phyloP scores from a whole-genome alignment of 371 early-diverging fungal species.

The Mucor lusitanicus region DNA sequence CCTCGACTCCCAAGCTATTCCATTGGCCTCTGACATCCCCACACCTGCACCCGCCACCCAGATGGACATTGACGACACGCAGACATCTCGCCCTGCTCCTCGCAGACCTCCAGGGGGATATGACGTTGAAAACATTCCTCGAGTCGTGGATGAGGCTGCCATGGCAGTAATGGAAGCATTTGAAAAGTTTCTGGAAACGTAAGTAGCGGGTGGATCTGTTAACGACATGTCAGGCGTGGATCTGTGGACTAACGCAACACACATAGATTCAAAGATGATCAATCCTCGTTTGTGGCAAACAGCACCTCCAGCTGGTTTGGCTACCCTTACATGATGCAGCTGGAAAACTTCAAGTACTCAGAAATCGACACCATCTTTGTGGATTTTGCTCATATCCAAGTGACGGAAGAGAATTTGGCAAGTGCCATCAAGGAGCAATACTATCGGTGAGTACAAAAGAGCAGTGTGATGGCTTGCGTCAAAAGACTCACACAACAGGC shows the following conservation, averaged over 20 bases:
- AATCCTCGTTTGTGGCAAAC: constrained; percentile 26
- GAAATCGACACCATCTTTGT: constrained; percentile 75
- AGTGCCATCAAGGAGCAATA: constrained; percentile 73
- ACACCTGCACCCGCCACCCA: constrained; percentile 37
- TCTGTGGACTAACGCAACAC: not conserved
- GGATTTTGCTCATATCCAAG: constrained; percentile 73
- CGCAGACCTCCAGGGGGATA: constrained; percentile 23
- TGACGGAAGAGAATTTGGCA: constrained; percentile 68
- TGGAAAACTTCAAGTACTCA: constrained; percentile 56
- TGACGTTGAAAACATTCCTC: constrained; percentile 30
- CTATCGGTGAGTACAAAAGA: constrained; percentile 63
- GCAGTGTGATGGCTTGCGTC: too few species aligned
- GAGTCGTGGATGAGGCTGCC: constrained; percentile 78
- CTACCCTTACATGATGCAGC: constrained; percentile 61
- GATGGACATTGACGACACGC: constrained; percentile 33
- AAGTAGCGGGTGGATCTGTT: constrained; percentile 9
- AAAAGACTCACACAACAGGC: not conserved
- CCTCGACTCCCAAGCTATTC: constrained; percentile 30
- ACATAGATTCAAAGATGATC: constrained; percentile 31
- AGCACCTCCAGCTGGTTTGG: constrained; percentile 36
- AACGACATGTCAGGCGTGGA: not conserved
- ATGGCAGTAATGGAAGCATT: constrained; percentile 77
- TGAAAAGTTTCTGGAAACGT: constrained; percentile 77
- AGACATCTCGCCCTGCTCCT: constrained; percentile 19
- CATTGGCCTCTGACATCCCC: constrained; percentile 25